Evolutionary conservation across 2,329 filamentous ascomycete species (phyloP).

Genomic region (Endocalyx cinctus): DNA sequence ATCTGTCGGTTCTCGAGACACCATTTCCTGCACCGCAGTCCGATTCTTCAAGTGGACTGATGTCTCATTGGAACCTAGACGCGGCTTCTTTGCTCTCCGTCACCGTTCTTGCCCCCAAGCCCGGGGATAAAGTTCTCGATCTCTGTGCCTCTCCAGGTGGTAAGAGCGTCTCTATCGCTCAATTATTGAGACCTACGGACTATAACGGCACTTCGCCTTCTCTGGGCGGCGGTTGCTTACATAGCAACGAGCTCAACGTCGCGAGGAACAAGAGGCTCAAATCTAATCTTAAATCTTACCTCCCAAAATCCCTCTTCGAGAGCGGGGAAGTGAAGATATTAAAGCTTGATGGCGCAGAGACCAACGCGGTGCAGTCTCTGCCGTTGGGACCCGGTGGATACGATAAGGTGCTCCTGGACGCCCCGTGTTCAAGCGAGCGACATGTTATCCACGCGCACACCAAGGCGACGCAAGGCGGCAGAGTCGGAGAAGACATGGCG

Average conservation of each 20-base stretch:
- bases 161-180: conserved; percentile 29
- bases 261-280: conserved; percentile 27
- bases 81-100: conserved; percentile 25
- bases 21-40: conserved; percentile 20
- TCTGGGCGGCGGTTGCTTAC: conserved; percentile 26
- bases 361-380: conserved; percentile 19
- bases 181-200: conserved; percentile 20
- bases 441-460: conserved; percentile 32
- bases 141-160: conserved; percentile 35
- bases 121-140: conserved; percentile 33
- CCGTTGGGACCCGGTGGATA: conserved; percentile 28
- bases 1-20: conserved; percentile 7
- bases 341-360: conserved; percentile 21
- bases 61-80: conserved; percentile 27
- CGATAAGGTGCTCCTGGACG: conserved; percentile 36
- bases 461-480: conserved; percentile 24
- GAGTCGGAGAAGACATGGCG: conserved; percentile 29
- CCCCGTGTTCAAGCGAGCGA: conserved; percentile 35
- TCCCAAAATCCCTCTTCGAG: conserved; percentile 17
- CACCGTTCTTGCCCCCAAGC: conserved; percentile 26
- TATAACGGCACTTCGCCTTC: conserved; percentile 9
- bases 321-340: conserved; percentile 18
- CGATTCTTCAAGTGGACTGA: conserved; percentile 12
- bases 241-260: conserved; percentile 31
- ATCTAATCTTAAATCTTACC: conserved; percentile 20